These are phyloP conservation scores for Diaporthe eres DNA, from an alignment of 2,329 filamentous ascomycete genomes.

Conservation along the genomic window DNA sequence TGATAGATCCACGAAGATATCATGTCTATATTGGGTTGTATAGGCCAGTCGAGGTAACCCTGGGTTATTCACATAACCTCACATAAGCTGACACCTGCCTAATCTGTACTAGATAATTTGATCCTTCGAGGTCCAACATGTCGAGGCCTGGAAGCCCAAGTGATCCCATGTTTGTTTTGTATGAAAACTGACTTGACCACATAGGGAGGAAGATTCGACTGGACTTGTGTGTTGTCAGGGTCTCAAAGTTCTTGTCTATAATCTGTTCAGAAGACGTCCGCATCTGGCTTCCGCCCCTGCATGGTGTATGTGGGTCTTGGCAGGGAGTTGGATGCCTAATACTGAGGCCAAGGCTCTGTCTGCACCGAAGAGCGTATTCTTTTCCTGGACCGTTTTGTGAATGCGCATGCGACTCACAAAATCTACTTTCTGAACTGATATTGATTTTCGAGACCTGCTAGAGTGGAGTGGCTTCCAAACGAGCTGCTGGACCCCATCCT, in stretches of 20 bases:
- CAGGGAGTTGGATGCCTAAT: not conserved
- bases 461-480: not conserved
- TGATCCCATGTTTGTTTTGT: not conserved
- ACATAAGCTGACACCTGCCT: slow-evolving; percentile 3
- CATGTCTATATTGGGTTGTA: not conserved
- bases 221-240: no score
- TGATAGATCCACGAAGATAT: not conserved
- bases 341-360: not conserved
- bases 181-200: not conserved
- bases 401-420: not conserved
- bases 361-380: not conserved
- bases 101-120: not conserved
- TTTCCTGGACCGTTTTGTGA: not conserved
- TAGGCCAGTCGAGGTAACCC: not conserved
- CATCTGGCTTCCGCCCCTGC: not conserved
- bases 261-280: not conserved
- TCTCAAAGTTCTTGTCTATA: not conserved
- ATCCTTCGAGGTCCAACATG: not conserved
- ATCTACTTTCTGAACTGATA: rapidly evolving
- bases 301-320: not conserved
- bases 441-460: not conserved
- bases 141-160: no score
- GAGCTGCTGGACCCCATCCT: slow-evolving; percentile 1
- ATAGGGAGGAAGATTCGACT: not conserved
- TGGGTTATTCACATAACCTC: not conserved